phyloP scores from a whole-genome alignment of 2,329 filamentous ascomycete genomes.

The Fusarium scirpi region DNA sequence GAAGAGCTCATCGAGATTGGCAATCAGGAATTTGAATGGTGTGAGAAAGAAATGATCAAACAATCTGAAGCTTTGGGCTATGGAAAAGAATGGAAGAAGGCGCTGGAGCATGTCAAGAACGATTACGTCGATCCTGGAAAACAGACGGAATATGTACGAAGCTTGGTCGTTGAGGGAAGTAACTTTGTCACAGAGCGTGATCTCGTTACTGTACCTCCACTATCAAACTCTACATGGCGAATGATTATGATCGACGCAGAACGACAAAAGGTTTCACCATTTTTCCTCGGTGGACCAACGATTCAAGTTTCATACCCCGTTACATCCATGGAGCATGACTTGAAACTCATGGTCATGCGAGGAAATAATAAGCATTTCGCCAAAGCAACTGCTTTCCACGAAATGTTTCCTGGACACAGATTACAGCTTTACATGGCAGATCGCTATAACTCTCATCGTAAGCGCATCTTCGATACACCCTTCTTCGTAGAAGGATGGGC shows the following conservation, averaged over 20 bases:
- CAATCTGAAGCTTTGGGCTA: constrained; percentile 29
- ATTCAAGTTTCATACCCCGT: constrained; percentile 34
- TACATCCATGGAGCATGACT: constrained; percentile 26
- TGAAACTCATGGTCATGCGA: constrained; percentile 37
- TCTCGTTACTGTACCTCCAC: constrained; percentile 19
- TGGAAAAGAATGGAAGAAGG: constrained; percentile 33
- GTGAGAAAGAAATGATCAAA: constrained; percentile 35
- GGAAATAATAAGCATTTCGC: constrained; percentile 36
- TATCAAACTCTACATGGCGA: constrained; percentile 36
- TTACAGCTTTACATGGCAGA: constrained; percentile 36
- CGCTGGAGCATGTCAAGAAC: constrained; percentile 29
- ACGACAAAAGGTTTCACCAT: constrained; percentile 23
- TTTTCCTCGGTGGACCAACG: constrained; percentile 26
- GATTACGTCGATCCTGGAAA: constrained; percentile 36
- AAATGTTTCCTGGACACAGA: constrained; percentile 34
- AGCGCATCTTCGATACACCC: constrained; percentile 27
- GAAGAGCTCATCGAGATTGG: constrained; percentile 35
- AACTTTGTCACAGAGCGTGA: constrained; percentile 33
- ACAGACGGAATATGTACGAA: constrained; percentile 22
- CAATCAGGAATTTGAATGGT: constrained; percentile 34
- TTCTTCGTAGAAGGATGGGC: constrained; percentile 39
- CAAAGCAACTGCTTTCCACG: constrained; percentile 24
- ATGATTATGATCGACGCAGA: constrained; percentile 36
- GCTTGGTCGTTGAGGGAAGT: constrained; percentile 32
- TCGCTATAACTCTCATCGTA: constrained; percentile 29